These are phyloP conservation scores for Ettlia oleoabundans DNA, from an alignment of 139 green algal species.

Conservation along the genomic window DNA sequence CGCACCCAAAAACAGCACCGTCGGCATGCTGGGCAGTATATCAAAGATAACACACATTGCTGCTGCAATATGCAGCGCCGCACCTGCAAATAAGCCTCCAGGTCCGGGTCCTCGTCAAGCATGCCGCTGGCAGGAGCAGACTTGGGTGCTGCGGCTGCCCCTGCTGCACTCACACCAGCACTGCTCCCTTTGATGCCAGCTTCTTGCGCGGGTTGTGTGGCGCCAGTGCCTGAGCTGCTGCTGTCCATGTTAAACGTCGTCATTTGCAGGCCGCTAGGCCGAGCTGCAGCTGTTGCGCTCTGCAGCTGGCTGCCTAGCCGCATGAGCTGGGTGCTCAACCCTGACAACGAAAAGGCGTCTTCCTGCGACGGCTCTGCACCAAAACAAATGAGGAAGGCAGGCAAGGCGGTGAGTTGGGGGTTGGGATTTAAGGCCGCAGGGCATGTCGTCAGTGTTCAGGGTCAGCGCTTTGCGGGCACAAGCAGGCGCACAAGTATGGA, in stretches of 20 bases:
- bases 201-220: neutral
- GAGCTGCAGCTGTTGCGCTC: neutral
- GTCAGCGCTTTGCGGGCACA: no score
- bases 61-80: no score
- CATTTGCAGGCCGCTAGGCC: constrained; percentile 25
- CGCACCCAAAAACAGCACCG: no score
- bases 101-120: constrained; percentile 61
- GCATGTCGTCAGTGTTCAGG: no score
- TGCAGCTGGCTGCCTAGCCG: constrained; percentile 39
- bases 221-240: constrained; percentile 14
- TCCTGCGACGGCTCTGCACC: no score
- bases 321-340: constrained; percentile 37
- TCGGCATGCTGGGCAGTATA: no score
- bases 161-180: neutral
- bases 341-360: constrained; percentile 30
- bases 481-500: no score
- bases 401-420: no score
- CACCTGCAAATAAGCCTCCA: constrained; percentile 69
- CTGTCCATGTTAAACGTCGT: neutral
- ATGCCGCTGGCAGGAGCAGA: neutral
- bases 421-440: no score
- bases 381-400: no score
- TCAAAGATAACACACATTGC: no score
- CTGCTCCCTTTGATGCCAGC: neutral
- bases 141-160: constrained; percentile 8